These are phyloP conservation scores for Pseudozyma pruni DNA, from an alignment of 1,284 basidiomycete species.

Conservation along the genomic window DNA sequence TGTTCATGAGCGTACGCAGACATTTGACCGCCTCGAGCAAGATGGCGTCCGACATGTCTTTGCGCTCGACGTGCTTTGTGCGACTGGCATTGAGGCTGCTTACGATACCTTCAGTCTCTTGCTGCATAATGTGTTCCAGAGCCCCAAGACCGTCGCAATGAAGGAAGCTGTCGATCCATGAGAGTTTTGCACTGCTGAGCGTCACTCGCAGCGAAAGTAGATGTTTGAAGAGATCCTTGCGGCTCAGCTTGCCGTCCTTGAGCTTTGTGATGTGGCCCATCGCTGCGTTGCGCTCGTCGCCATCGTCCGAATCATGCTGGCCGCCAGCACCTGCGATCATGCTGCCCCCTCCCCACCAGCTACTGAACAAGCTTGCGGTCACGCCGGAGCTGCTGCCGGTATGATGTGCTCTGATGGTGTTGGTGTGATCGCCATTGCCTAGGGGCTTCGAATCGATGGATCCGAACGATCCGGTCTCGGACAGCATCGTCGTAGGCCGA, in stretches of 20 bases:
- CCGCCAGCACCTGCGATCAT: conserved; percentile 10
- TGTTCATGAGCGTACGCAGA: conserved; percentile 83
- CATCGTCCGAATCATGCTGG: conserved; percentile 6
- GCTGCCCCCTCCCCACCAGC: conserved; percentile 55
- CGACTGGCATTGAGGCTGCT: conserved; percentile 12
- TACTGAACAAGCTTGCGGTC: conserved; percentile 49
- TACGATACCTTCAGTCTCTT: conserved; percentile 44
- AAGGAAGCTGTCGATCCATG: conserved; percentile 83
- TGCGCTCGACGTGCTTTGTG: conserved; percentile 37
- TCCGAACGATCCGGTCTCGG: conserved; percentile 32
- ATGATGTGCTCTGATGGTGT: conserved; percentile 27
- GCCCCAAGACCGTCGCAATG: conserved; percentile 75
- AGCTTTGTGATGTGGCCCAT: conserved; percentile 32
- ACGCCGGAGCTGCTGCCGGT: conserved; percentile 51
- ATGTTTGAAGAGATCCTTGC: conserved; percentile 73
- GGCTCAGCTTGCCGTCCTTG: conserved; percentile 35
- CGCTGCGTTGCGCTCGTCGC: conserved; percentile 24
- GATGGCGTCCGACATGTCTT: conserved; percentile 57
- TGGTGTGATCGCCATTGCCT: conserved; percentile 17
- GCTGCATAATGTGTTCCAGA: conserved; percentile 47
- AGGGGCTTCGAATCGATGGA: conserved; percentile 19
- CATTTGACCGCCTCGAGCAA: conserved; percentile 74
- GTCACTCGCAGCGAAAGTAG: conserved; percentile 86
- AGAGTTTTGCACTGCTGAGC: conserved; percentile 81
- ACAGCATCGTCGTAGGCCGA: conserved; percentile 32